Percentiles rank a stretch among this genome's conserved stretches.
phyloP scores from a whole-genome alignment of 257 asterid species.

The Verbena officinalis region DNA sequence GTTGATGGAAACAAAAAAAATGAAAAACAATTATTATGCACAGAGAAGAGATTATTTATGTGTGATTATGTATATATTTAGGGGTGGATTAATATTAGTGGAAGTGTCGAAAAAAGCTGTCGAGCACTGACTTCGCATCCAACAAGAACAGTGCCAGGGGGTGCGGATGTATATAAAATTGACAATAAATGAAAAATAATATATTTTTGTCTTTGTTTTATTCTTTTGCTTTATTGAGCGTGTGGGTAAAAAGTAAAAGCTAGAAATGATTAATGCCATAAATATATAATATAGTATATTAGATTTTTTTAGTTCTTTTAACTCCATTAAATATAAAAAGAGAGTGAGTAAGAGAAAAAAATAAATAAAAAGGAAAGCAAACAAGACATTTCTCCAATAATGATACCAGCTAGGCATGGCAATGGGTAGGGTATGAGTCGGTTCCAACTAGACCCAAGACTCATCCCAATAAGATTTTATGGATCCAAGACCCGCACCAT shows the following conservation, averaged over 20 bases:
- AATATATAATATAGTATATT: too few species aligned
- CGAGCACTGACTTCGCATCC: slow-evolving; percentile 50
- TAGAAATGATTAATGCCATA: neutral
- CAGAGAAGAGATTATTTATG: slow-evolving; percentile 8
- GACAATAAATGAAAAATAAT: neutral
- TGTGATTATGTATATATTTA: neutral
- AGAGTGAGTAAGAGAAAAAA: too few species aligned
- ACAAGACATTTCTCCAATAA: too few species aligned
- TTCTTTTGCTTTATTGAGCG: neutral
- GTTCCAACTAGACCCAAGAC: too few species aligned
- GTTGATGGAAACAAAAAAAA: slow-evolving; percentile 5
- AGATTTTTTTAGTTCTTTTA: too few species aligned
- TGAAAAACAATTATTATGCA: slow-evolving; percentile 18
- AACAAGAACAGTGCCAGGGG: slow-evolving; percentile 27
- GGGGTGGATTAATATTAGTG: slow-evolving; percentile 24
- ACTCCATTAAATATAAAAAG: too few species aligned
- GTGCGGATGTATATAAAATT: neutral
- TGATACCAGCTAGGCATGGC: too few species aligned
- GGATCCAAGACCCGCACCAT: too few species aligned
- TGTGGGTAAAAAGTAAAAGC: neutral
- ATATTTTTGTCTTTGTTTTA: neutral
- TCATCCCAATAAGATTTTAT: too few species aligned
- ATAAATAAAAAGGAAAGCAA: too few species aligned
- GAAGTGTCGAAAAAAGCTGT: slow-evolving; percentile 50
- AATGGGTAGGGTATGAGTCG: too few species aligned